Base-by-base conservation (phyloP, 2,329 filamentous ascomycete genomes). In the Myriangium duriaei region DNA sequence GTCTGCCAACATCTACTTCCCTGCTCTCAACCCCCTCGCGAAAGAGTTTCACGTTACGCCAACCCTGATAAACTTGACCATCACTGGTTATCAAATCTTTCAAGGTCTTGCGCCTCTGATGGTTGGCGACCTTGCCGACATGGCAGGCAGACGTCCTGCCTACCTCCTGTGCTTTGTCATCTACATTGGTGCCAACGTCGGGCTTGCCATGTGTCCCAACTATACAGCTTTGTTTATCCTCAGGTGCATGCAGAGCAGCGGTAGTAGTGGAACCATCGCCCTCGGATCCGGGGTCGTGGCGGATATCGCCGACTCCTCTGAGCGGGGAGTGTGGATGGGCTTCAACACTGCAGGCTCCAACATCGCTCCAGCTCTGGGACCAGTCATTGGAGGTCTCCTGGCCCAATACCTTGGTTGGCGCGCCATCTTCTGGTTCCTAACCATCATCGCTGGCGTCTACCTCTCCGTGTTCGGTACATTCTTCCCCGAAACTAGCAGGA, bases 41-140 rank as follows among this genome's bases (percentile, higher is more conserved):
- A 13, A 24, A 4, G 43, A 47, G 7, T 43, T 47, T 13, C n/a
- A 43, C 24, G 45, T 45, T 13, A 42, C 41, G 3, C 10, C 32
- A 2, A 42, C 35, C 10, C 15, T 41, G 3, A 40, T 44, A 36
- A 47, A 47, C 15, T 34, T 47, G 39, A 47, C 43, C 5, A n/a
- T 47, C 11, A 47, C 45, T 5, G 36, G 40, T 11, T 47, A 47
- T 17, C 40, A 43, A 44, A 42, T 45, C 14, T 35, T 69, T 21
- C 70, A 74, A 58, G 71, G 67, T 3, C 53, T 74, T 11, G 62
- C 65, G 1, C 68, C 68, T 18, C 65, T 68, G 46, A 59, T 71
- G 12, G 59, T 70, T 41, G 69, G 65, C 3, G 65, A 65, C 31
- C 60, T 71, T 30, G 62, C 67, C 3, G 69, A 72, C 45, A 64